Evolutionary conservation across 257 asterid species (phyloP).

Genomic region (Nicotiana tabacum): DNA sequence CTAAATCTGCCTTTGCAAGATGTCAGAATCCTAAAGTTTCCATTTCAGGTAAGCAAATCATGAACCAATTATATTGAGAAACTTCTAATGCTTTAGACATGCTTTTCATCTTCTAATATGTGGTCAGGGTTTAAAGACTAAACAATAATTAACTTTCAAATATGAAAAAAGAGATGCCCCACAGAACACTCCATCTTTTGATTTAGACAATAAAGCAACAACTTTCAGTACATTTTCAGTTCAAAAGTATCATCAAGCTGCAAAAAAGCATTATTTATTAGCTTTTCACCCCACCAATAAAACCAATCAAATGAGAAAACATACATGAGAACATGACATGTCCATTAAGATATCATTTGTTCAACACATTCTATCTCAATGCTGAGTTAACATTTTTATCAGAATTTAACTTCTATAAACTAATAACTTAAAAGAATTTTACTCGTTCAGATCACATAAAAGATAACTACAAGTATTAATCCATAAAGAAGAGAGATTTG

Average conservation of each 20-base stretch:
- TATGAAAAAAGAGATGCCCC: constrained; percentile 20
- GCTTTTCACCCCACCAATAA: not conserved
- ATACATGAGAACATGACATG: not conserved
- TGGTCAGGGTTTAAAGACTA: too few species aligned
- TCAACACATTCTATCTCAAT: too few species aligned
- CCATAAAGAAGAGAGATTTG: too few species aligned
- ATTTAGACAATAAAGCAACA: constrained; percentile 17
- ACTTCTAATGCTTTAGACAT: not conserved
- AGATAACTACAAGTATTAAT: too few species aligned
- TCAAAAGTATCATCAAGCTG: not conserved
- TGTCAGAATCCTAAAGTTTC: not conserved
- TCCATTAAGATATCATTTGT: not conserved
- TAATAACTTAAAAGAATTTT: too few species aligned
- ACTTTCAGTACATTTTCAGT: constrained; percentile 3
- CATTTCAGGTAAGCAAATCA: not conserved
- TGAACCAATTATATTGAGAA: not conserved
- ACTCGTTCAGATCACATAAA: too few species aligned
- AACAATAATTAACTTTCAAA: not conserved
- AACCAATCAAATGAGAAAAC: not conserved
- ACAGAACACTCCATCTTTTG: constrained; percentile 6
- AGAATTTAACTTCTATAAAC: too few species aligned
- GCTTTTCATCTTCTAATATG: not conserved
- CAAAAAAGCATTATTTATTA: not conserved
- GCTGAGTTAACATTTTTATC: not conserved
- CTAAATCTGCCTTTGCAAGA: not conserved